phyloP scores from a whole-genome alignment of 768 basidiomycete species.

The Wakefieldia striispora region DNA sequence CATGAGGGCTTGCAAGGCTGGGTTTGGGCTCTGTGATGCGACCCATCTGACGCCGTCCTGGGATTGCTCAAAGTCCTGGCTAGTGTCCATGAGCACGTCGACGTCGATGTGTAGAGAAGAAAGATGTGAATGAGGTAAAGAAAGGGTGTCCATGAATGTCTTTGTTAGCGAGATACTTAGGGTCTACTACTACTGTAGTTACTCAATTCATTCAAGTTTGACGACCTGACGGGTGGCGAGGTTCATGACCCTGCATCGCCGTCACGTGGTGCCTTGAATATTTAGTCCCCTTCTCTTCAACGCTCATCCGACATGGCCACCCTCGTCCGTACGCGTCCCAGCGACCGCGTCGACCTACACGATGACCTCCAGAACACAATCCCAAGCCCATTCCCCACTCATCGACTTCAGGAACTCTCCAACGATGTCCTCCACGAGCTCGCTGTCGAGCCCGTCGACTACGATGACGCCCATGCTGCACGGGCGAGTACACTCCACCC shows the following conservation, averaged over 20 bases:
- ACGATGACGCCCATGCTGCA: constrained; percentile 6
- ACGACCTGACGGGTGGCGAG: too few relatives aligned
- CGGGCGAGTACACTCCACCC: constrained; percentile 1
- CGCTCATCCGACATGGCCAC: constrained; percentile 24
- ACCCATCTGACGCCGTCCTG: constrained; percentile 23
- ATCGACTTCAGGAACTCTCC: constrained; percentile 10
- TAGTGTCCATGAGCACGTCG: constrained; percentile 13
- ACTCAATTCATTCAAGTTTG: too few relatives aligned
- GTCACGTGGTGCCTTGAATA: constrained; percentile 19
- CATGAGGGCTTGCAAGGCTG: constrained; percentile 24
- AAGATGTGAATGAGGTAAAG: too few relatives aligned
- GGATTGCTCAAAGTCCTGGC: constrained; percentile 6
- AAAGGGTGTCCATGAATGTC: too few relatives aligned
- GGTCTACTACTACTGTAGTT: too few relatives aligned
- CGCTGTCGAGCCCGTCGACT: constrained; percentile 20
- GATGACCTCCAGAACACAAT: constrained; percentile 8
- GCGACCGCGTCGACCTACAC: not conserved
- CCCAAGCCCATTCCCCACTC: constrained; percentile 24
- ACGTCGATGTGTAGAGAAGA: not conserved
- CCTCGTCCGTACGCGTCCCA: constrained; percentile 18
- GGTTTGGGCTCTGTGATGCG: constrained; percentile 24
- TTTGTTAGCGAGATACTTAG: too few relatives aligned
- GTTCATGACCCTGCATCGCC: constrained; percentile 13
- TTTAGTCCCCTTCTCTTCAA: not conserved
- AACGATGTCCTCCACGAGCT: constrained; percentile 22